Conservation (phyloP, 805 yeast genomes). For the Kregervanrija fluxuum region DNA sequence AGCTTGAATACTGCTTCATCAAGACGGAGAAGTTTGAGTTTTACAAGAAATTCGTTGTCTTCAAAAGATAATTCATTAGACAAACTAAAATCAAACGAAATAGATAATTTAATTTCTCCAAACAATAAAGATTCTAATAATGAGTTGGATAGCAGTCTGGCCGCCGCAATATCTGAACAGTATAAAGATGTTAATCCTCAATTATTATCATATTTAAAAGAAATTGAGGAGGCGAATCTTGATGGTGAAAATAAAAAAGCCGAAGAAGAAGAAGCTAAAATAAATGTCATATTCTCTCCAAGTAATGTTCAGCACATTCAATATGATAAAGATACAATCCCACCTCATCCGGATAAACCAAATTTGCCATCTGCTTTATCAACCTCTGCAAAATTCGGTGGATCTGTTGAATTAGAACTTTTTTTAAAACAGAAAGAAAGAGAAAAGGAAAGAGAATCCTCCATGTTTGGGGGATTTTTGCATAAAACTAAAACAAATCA, state of each 20-base stretch:
- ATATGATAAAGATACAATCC: constrained; percentile 37
- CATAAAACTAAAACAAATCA: constrained; percentile 22
- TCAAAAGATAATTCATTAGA: too few relatives aligned
- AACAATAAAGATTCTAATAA: background rate
- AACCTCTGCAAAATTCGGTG: constrained; percentile 22
- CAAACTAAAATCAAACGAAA: too few relatives aligned
- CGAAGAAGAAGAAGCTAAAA: constrained; percentile 8
- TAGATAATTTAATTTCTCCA: background rate
- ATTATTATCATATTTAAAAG: constrained; percentile 38
- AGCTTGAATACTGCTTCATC: background rate
- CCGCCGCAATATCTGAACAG: constrained; percentile 13
- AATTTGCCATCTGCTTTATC: constrained; percentile 43
- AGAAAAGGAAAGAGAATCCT: constrained; percentile 12
- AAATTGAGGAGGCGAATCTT: constrained; percentile 14
- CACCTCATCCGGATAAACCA: constrained; percentile 42
- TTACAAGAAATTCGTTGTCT: too few relatives aligned
- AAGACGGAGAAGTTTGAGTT: too few relatives aligned
- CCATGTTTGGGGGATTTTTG: constrained; percentile 25
- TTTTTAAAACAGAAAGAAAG: constrained; percentile 14
- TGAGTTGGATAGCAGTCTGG: background rate
- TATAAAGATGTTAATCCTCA: constrained; percentile 35
- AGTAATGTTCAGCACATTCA: constrained; percentile 19
- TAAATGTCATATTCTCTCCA: constrained; percentile 17
- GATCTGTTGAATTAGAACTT: constrained; percentile 19
- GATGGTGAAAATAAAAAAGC: background rate